These are phyloP conservation scores for Xenoacremonium recifei DNA, from an alignment of 2,329 filamentous ascomycete species.

Conservation along the genomic window DNA sequence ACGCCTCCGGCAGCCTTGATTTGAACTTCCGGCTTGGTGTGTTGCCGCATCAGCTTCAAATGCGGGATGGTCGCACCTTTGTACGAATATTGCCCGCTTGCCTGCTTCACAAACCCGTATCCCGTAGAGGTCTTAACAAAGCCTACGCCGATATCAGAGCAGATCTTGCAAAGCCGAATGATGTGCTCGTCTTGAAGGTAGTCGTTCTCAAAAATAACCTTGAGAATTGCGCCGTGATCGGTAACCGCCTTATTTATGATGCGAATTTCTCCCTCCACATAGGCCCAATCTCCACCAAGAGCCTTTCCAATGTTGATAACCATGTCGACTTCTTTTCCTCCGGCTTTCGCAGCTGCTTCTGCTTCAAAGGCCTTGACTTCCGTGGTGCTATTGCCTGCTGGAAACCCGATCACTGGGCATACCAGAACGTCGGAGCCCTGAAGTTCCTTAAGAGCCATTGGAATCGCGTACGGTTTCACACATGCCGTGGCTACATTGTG, in stretches of 20 bases:
- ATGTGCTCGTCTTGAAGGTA: constrained; percentile 50
- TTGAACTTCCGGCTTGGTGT: constrained; percentile 41
- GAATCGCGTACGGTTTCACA: constrained; percentile 54
- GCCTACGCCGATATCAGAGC: constrained; percentile 45
- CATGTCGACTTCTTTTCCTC: constrained; percentile 57
- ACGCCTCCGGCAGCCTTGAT: constrained; percentile 59
- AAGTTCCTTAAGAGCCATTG: constrained; percentile 44
- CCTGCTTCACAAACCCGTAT: constrained; percentile 57
- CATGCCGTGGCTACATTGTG: constrained; percentile 54
- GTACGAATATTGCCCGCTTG: constrained; percentile 49
- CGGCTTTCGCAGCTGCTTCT: constrained; percentile 41
- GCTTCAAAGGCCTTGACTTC: constrained; percentile 53
- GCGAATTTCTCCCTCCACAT: constrained; percentile 50
- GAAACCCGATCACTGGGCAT: constrained; percentile 59
- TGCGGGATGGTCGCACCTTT: constrained; percentile 50
- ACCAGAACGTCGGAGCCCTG: constrained; percentile 46
- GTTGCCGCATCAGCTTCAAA: constrained; percentile 51
- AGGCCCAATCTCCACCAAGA: constrained; percentile 53
- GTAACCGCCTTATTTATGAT: constrained; percentile 46
- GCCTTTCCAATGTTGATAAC: constrained; percentile 59
- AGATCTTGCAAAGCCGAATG: constrained; percentile 51
- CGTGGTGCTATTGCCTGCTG: constrained; percentile 54
- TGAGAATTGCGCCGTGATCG: constrained; percentile 43
- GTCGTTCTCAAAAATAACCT: constrained; percentile 62
- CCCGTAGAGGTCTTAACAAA: constrained; percentile 61